A percentile compares a stretch with the other conserved stretches of the same genome.
Evolutionary conservation across 331 rosid species (phyloP).

Genomic region (Prunus yedoensis): DNA sequence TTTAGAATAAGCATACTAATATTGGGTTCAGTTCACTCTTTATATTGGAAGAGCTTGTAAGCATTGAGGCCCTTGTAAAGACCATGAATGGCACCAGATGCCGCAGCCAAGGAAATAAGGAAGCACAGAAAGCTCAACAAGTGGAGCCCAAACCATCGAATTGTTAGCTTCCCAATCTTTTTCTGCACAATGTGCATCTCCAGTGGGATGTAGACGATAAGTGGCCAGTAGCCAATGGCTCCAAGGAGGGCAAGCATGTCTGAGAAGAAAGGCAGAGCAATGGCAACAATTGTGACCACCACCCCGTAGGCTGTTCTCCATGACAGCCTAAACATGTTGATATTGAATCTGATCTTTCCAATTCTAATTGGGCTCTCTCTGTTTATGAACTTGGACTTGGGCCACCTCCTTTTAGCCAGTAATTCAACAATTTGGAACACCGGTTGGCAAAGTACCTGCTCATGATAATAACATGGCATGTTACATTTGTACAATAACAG

Average conservation of each 20-base stretch:
- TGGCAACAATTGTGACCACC: conserved; percentile 34
- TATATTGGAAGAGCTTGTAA: conserved; percentile 46
- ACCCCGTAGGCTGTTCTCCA: conserved; percentile 60
- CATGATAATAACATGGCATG: background rate
- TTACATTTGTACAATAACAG: background rate
- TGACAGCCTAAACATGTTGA: conserved; percentile 43
- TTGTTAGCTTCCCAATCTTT: conserved; percentile 33
- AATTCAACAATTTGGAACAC: conserved; percentile 40
- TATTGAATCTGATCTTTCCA: conserved; percentile 3
- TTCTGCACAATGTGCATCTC: conserved; percentile 55
- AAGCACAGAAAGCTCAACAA: conserved; percentile 42
- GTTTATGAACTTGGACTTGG: conserved; percentile 42
- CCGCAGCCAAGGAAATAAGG: conserved; percentile 43
- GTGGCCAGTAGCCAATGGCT: conserved; percentile 65
- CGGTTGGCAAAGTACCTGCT: conserved; percentile 52
- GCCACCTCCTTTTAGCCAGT: conserved; percentile 40
- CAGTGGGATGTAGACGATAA: conserved; percentile 50
- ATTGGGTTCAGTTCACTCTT: conserved; percentile 25
- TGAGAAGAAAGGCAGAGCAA: conserved; percentile 69
- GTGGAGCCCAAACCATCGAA: conserved; percentile 53
- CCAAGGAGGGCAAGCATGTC: conserved; percentile 65
- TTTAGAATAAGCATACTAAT: background rate
- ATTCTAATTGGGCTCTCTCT: conserved; percentile 31
- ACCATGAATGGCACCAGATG: conserved; percentile 50
- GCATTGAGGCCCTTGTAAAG: conserved; percentile 33